Base-by-base conservation (phyloP, 2,329 filamentous ascomycete species). In the Trichophyton schoenleinii region DNA sequence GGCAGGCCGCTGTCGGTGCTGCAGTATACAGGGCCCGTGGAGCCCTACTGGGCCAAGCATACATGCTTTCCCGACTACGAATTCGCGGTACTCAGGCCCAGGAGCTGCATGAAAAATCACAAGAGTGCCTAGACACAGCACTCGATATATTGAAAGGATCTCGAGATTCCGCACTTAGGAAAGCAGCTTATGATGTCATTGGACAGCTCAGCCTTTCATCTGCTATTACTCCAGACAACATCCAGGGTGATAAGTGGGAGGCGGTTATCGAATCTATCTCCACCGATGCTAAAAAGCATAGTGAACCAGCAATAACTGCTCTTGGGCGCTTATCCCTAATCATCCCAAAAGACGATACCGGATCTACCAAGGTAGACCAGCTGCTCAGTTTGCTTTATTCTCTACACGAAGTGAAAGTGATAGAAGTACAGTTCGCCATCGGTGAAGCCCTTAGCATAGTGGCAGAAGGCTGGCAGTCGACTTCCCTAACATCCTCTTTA, bases 361-460 rank as follows among this genome's bases (percentile, higher is more conserved):
- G 72, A 36, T 74, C 77, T 1, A 59, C 64, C 15, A 59, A 67
- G 11, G 71, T 73, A 48, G 67, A 71, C 3, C 75, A 79, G 8
- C 81, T 95, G 4, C 74, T 90, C 11, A 79, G 84, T 9, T 84
- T 83, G 31, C 77, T 97, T 0, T 88, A 91, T 70, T 80, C 80
- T 8, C 78, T 97, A 2, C 87, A 95, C 67, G 91, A 96, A 70
- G 83, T 94, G 49, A 89, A 89, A 66, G 87, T 91, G 67, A 83
- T 88, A 0, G 92, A 97, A 71, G 82, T 91, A 1, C 92, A 96
- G 64, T 96, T 99, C 70, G 84, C 90, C 0, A 85, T 95, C 31
- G 94, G 94, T 13, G 91, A 96, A 71, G 90, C 94, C 11, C 81
- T 97, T 60, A 87, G 88, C 55, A 88, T 88, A 55, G 83, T 87